Percentiles rank a stretch among this genome's conserved stretches.
Conservation (phyloP, 352 stramenopile species). For the Globisporangium recalcitrans region DNA sequence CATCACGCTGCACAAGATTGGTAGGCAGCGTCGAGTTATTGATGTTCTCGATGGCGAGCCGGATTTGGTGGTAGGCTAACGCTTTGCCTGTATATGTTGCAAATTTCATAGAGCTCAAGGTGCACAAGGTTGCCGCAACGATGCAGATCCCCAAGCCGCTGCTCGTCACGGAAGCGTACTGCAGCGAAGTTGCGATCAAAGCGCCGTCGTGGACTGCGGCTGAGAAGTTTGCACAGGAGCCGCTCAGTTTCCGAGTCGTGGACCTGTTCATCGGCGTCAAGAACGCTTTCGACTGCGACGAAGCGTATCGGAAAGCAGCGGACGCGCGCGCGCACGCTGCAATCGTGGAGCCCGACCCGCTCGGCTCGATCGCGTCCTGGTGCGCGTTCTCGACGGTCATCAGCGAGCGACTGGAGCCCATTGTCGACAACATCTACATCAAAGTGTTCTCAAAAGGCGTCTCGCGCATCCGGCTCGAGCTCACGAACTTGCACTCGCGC, state of each 20-base stretch:
- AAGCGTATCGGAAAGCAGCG: conserved; percentile 26
- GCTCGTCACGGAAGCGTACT: conserved; percentile 49
- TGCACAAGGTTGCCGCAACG: conserved; percentile 44
- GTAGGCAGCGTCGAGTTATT: conserved; percentile 20
- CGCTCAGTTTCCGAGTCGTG: conserved; percentile 36
- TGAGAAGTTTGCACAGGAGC: conserved; percentile 55
- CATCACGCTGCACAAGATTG: conserved; percentile 42
- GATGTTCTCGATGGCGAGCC: too few species aligned
- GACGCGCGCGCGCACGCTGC: conserved; percentile 32
- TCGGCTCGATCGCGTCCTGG: conserved; percentile 58
- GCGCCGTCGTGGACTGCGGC: conserved; percentile 50
- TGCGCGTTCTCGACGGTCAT: conserved; percentile 53
- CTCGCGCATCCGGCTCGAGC: conserved; percentile 32
- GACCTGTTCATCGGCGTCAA: conserved; percentile 51
- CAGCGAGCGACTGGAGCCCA: conserved; percentile 40
- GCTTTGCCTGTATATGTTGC: background rate
- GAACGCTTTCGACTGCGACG: conserved; percentile 42
- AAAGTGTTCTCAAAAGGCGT: conserved; percentile 40
- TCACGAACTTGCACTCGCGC: conserved; percentile 40
- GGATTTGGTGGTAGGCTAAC: background rate
- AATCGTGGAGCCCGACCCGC: conserved; percentile 43
- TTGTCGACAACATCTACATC: conserved; percentile 46
- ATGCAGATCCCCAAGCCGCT: conserved; percentile 39
- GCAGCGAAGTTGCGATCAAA: conserved; percentile 45
- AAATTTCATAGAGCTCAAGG: conserved; percentile 46